phyloP scores from a whole-genome alignment of 78 protist genomes.

The Chrysochromulina parva region DNA sequence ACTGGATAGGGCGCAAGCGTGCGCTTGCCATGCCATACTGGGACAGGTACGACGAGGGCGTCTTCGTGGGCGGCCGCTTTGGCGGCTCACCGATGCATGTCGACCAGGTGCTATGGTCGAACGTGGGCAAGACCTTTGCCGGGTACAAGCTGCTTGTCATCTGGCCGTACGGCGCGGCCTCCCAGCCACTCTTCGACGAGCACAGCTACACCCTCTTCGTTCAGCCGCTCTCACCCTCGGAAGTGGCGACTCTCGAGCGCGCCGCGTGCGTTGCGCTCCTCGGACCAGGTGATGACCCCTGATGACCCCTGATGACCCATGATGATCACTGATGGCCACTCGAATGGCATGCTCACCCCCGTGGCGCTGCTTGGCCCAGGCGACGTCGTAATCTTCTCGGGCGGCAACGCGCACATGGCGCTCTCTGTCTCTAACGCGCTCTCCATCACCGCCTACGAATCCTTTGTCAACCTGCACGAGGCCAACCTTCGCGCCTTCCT shows the following conservation, averaged over 20 bases:
- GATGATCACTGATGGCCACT: too few species aligned
- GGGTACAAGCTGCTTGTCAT: constrained; percentile 38
- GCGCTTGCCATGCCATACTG: neutral
- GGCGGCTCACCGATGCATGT: constrained; percentile 35
- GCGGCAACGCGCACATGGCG: constrained; percentile 35
- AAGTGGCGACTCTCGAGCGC: neutral
- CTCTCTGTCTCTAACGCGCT: neutral
- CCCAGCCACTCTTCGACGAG: neutral
- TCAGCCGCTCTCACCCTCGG: neutral
- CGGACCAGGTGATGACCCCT: too few species aligned
- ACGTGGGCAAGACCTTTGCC: constrained; percentile 36
- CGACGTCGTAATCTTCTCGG: constrained; percentile 27
- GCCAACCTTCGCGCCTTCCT: neutral
- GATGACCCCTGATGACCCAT: too few species aligned
- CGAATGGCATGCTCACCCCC: too few species aligned
- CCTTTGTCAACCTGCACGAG: neutral
- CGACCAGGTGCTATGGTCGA: constrained; percentile 49
- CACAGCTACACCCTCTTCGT: neutral
- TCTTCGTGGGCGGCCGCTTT: constrained; percentile 34
- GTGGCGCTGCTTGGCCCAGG: neutral
- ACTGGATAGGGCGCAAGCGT: neutral
- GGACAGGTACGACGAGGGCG: constrained; percentile 38
- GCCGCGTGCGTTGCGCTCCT: neutral
- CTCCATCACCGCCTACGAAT: constrained; percentile 26
- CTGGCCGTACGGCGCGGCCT: constrained; percentile 20